Evolutionary conservation across 2,329 filamentous ascomycete genomes (phyloP).

Genomic region (Blumeria hordei): DNA sequence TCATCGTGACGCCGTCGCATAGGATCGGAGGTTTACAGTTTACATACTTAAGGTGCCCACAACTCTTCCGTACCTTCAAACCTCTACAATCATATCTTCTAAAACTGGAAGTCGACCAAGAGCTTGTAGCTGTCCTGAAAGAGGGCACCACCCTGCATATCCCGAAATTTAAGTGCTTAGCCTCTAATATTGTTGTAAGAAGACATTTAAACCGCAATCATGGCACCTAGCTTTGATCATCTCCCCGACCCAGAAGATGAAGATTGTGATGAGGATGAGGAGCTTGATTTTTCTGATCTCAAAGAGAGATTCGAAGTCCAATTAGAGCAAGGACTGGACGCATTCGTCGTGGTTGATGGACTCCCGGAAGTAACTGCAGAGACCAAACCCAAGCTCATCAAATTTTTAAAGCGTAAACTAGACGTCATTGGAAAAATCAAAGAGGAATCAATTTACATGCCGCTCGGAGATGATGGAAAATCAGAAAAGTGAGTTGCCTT

Average conservation of each 20-base stretch:
- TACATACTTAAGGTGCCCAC: too few species aligned
- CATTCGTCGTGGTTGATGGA: constrained; percentile 89
- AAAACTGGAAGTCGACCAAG: too few species aligned
- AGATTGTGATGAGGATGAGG: constrained; percentile 69
- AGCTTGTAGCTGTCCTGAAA: too few species aligned
- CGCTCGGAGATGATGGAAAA: constrained; percentile 64
- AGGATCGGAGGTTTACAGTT: too few species aligned
- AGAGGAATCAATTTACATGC: constrained; percentile 85
- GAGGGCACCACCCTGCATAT: too few species aligned
- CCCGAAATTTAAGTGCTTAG: too few species aligned
- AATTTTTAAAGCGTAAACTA: constrained; percentile 87
- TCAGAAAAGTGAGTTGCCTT: constrained; percentile 48
- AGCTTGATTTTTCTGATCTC: constrained; percentile 88
- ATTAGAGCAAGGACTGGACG: constrained; percentile 84
- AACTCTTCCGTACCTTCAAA: too few species aligned
- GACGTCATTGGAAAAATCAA: constrained; percentile 62
- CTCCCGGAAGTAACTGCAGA: constrained; percentile 74
- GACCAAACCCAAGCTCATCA: constrained; percentile 80
- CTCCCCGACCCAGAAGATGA: constrained; percentile 76
- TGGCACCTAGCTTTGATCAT: constrained; percentile 86
- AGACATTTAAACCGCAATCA: constrained; percentile 22
- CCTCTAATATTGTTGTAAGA: too few species aligned
- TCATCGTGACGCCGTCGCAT: too few species aligned
- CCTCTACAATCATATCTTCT: too few species aligned
- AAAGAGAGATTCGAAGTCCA: constrained; percentile 88